Percentiles rank a stretch among this genome's conserved stretches.
phyloP scores from a whole-genome alignment of 2,329 filamentous ascomycete species.

The Neophaeococcomyces aloes region DNA sequence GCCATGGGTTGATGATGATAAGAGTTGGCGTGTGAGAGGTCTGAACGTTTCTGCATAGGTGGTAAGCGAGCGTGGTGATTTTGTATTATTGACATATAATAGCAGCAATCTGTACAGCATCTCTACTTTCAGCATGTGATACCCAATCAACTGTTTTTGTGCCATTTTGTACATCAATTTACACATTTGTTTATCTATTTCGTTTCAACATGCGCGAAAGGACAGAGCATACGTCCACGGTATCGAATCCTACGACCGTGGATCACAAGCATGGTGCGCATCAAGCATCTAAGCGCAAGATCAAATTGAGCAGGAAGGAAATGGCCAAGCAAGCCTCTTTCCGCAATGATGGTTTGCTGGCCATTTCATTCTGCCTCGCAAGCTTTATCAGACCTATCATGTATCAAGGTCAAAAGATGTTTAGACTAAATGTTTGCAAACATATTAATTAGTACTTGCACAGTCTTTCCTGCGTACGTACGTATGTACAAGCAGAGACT shows the following conservation, averaged over 20 bases:
- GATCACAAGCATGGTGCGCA: conserved; percentile 39
- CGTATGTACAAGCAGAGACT: too few relatives aligned
- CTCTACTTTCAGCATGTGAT: conserved; percentile 18
- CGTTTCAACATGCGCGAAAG: conserved; percentile 35
- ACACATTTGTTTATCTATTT: conserved; percentile 8
- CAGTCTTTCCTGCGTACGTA: too few relatives aligned
- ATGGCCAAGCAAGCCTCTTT: conserved; percentile 8
- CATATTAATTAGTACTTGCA: too few relatives aligned
- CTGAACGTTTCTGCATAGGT: conserved; percentile 18
- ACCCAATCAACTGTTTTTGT: conserved; percentile 13
- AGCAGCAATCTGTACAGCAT: conserved; percentile 15
- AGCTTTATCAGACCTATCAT: conserved; percentile 46
- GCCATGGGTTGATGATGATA: conserved; percentile 40
- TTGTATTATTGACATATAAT: neutral
- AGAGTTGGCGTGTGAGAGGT: conserved; percentile 14
- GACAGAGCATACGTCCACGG: conserved; percentile 45
- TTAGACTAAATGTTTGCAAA: conserved; percentile 50
- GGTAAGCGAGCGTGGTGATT: conserved; percentile 8
- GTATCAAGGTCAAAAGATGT: conserved; percentile 38
- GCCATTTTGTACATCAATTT: conserved; percentile 8
- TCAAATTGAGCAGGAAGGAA: conserved; percentile 21
- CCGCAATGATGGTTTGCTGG: conserved; percentile 13
- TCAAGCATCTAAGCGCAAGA: conserved; percentile 39
- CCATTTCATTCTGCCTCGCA: conserved; percentile 6
- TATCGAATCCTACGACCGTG: conserved; percentile 35